These are phyloP conservation scores for Sugiyamaella americana DNA, from an alignment of 805 yeast genomes.

Conservation along the genomic window DNA sequence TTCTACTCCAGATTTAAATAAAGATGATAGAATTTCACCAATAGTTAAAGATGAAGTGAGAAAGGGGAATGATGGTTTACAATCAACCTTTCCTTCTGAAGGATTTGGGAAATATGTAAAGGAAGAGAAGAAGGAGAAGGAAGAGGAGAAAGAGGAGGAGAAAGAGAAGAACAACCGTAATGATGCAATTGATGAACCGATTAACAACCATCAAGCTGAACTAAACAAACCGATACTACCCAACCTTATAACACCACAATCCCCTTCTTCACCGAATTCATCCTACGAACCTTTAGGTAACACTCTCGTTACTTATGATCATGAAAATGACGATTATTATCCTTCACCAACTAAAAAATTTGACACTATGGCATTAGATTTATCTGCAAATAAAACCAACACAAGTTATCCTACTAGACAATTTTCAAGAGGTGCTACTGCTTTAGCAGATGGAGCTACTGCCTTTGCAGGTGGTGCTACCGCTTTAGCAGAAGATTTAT, in stretches of 20 bases:
- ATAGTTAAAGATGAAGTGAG: too few relatives aligned
- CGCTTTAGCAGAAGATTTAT: neutral
- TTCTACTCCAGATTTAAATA: neutral
- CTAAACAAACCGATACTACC: too few relatives aligned
- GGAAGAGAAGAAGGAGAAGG: neutral
- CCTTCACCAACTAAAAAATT: neutral
- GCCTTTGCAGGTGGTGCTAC: too few relatives aligned
- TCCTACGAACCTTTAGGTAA: neutral
- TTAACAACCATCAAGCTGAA: neutral
- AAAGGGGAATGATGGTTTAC: too few relatives aligned
- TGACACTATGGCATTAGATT: neutral
- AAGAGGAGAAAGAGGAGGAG: neutral
- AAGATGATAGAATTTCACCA: too few relatives aligned
- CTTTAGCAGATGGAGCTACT: neutral
- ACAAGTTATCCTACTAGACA: neutral
- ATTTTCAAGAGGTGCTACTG: neutral
- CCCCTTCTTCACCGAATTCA: neutral
- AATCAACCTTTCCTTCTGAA: neutral
- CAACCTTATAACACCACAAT: neutral
- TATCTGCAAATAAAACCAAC: neutral
- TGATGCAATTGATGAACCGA: neutral
- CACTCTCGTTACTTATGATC: neutral
- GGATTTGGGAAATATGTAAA: neutral
- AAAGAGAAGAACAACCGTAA: neutral
- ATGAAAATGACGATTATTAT: neutral